Percentiles rank a stretch among this genome's conserved stretches.
These are phyloP conservation scores for Talaromyces proteolyticus DNA, from an alignment of 495 filamentous ascomycete genomes.

Conservation along the genomic window DNA sequence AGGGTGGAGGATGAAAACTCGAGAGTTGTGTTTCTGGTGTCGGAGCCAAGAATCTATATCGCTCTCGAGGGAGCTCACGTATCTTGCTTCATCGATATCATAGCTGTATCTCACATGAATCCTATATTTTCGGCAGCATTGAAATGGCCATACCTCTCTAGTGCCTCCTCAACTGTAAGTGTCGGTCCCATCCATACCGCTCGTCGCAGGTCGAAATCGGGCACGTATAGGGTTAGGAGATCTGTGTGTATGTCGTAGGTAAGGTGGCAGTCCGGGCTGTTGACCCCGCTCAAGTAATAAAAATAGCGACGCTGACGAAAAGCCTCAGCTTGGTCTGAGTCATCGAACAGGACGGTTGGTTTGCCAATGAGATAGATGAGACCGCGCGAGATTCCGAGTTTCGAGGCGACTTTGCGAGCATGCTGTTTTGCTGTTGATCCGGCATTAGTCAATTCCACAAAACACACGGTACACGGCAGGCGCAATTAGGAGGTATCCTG, in stretches of 20 bases:
- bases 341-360: slow-evolving; percentile 64
- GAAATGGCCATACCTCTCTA: slow-evolving; percentile 30
- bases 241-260: slow-evolving; percentile 72
- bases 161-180: slow-evolving; percentile 65
- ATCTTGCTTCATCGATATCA: slow-evolving; percentile 74
- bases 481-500: no score
- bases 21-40: slow-evolving; percentile 38
- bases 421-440: slow-evolving; percentile 65
- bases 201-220: slow-evolving; percentile 76
- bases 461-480: no score
- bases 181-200: slow-evolving; percentile 97
- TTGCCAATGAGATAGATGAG: slow-evolving; percentile 82
- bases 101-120: slow-evolving; percentile 48
- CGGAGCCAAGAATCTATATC: slow-evolving; percentile 55
- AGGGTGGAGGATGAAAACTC: slow-evolving; percentile 33
- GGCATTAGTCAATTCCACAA: neutral
- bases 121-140: slow-evolving; percentile 80
- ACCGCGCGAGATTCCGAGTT: slow-evolving; percentile 55
- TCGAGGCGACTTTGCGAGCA: slow-evolving; percentile 62
- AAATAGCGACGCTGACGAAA: slow-evolving; percentile 89
- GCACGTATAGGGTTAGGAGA: slow-evolving; percentile 84
- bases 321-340: slow-evolving; percentile 69
- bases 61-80: slow-evolving; percentile 57
- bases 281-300: slow-evolving; percentile 86
- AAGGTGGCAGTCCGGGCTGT: slow-evolving; percentile 73